Evolutionary conservation across 345 rosid species (phyloP).

Genomic region (Microcos paniculata): DNA sequence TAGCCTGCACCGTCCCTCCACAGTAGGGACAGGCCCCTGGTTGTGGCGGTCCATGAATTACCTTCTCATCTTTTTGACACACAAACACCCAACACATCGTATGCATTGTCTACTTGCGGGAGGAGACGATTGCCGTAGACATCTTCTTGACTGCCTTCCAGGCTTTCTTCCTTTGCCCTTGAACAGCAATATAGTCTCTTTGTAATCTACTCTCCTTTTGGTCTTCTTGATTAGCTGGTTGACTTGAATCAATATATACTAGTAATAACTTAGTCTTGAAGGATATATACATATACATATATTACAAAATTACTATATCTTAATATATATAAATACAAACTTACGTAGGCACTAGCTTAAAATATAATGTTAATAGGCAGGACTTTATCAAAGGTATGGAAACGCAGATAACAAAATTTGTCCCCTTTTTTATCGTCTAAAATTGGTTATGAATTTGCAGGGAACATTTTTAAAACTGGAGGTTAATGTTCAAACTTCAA

Average conservation of each 20-base stretch:
- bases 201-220: no score
- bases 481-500: no score
- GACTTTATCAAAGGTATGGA: background rate
- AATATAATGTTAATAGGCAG: no score
- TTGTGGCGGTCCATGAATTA: background rate
- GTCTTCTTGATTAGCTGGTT: background rate
- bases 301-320: no score
- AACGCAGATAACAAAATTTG: background rate
- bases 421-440: no score
- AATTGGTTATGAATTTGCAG: background rate
- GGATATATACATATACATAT: no score
- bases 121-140: background rate
- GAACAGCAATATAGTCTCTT: background rate
- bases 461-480: background rate
- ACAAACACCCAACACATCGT: constrained; percentile 1
- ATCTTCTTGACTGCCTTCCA: background rate
- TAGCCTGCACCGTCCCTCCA: constrained; percentile 2
- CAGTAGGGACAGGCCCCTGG: constrained; percentile 3
- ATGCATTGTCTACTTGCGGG: constrained; percentile 2
- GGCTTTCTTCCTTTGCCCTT: background rate
- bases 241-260: background rate
- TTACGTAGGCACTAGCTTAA: no score
- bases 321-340: no score
- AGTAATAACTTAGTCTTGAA: background rate
- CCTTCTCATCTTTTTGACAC: background rate